phyloP scores from a whole-genome alignment of 768 basidiomycete genomes.

The Podaxis sp. region DNA sequence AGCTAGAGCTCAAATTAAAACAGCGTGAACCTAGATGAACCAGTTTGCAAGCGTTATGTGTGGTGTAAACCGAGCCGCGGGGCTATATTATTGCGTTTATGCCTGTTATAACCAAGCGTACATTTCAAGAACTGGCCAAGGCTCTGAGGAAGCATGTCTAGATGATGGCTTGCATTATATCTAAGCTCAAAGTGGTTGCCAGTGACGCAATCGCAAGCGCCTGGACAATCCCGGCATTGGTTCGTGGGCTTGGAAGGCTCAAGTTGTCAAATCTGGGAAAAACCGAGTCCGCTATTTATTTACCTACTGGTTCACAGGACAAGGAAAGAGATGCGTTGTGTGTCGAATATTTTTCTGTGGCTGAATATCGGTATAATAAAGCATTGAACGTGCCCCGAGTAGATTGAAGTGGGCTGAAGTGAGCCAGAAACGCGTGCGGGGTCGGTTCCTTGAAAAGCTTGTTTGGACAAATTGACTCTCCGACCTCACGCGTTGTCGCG shows the following conservation, averaged over 20 bases:
- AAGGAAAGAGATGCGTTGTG: not conserved
- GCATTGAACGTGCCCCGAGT: not conserved
- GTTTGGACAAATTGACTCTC: slow-evolving; percentile 10
- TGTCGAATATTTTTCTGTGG: not conserved
- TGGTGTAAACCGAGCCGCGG: not conserved
- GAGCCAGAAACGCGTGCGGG: slow-evolving; percentile 33
- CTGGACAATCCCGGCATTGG: not conserved
- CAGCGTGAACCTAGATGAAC: slow-evolving; percentile 3
- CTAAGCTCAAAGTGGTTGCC: not conserved
- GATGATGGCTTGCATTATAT: not conserved
- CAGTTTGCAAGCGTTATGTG: not conserved
- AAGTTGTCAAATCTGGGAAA: not conserved
- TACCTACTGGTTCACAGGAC: not conserved
- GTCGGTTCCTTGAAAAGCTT: slow-evolving; percentile 34
- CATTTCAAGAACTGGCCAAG: not conserved
- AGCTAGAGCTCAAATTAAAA: not conserved
- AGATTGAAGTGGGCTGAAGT: not conserved
- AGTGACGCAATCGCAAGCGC: not conserved
- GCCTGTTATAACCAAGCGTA: not conserved
- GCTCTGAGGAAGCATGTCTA: not conserved
- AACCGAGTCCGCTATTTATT: not conserved
- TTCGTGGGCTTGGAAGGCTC: not conserved
- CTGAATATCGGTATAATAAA: not conserved
- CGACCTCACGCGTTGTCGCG: slow-evolving; percentile 40
- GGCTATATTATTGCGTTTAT: not conserved